Evolutionary conservation across 441 rosid species (phyloP).

Genomic region (Bruguiera hainesii): DNA sequence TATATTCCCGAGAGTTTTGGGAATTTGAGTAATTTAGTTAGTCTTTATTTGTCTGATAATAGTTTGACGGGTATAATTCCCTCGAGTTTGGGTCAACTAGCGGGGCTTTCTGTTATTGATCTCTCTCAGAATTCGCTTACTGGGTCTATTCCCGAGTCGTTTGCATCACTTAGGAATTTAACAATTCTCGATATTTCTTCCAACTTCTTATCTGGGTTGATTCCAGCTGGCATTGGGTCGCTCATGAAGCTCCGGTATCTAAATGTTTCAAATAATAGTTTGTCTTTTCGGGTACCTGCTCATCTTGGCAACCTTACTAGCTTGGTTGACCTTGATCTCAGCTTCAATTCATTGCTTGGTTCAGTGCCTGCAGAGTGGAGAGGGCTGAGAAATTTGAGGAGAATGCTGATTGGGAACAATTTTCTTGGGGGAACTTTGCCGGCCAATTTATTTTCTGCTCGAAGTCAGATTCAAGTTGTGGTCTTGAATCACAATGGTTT

Average conservation of each 20-base stretch:
- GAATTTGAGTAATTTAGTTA: conserved; percentile 49
- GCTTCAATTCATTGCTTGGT: conserved; percentile 71
- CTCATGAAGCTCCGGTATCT: conserved; percentile 46
- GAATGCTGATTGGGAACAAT: conserved; percentile 56
- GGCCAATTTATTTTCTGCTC: conserved; percentile 36
- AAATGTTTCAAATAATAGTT: conserved; percentile 72
- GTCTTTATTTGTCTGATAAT: conserved; percentile 61
- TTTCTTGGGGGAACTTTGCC: conserved; percentile 53
- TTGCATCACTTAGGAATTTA: conserved; percentile 49
- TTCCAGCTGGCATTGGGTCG: conserved; percentile 54
- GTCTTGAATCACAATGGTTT: conserved; percentile 53
- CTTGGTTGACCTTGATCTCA: conserved; percentile 81
- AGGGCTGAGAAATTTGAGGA: conserved; percentile 51
- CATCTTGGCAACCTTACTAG: conserved; percentile 55
- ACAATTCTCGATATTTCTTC: conserved; percentile 65
- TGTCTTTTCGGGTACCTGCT: conserved; percentile 61
- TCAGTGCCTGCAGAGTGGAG: conserved; percentile 61
- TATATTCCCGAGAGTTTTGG: conserved; percentile 67
- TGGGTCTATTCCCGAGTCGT: conserved; percentile 62
- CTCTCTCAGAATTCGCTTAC: conserved; percentile 60
- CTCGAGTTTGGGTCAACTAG: conserved; percentile 53
- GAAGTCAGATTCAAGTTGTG: conserved; percentile 49
- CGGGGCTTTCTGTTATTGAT: conserved; percentile 53
- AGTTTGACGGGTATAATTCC: conserved; percentile 57
- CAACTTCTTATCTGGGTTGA: conserved; percentile 56